phyloP scores from a whole-genome alignment of 352 stramenopile genomes.

The Phytophthora niederhauseri region DNA sequence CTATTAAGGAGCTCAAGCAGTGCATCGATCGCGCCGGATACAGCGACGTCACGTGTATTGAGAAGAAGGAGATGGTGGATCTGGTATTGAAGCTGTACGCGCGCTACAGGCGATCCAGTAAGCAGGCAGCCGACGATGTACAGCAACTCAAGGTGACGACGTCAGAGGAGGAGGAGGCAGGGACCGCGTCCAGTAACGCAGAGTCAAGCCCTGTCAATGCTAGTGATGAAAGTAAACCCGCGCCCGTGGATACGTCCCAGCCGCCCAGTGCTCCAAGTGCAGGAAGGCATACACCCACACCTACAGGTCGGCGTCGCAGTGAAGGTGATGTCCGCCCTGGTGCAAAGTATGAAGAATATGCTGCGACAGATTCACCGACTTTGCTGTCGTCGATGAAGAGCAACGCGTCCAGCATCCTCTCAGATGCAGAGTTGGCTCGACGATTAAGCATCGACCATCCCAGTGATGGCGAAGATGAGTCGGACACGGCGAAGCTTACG shows the following conservation, averaged over 20 bases:
- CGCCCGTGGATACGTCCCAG: slow-evolving; percentile 16
- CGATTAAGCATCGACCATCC: slow-evolving; percentile 49
- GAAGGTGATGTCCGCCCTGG: slow-evolving; percentile 31
- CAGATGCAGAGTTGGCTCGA: slow-evolving; percentile 55
- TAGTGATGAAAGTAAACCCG: slow-evolving; percentile 15
- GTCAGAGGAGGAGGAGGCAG: slow-evolving; percentile 16
- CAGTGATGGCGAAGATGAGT: slow-evolving; percentile 51
- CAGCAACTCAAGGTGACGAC: slow-evolving; percentile 10
- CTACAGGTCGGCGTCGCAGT: slow-evolving; percentile 31
- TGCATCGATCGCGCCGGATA: slow-evolving; percentile 74
- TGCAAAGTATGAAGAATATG: slow-evolving; percentile 2
- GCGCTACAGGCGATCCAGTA: slow-evolving; percentile 63
- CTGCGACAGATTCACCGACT: slow-evolving; percentile 15
- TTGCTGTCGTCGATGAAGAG: slow-evolving; percentile 47
- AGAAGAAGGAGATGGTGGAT: slow-evolving; percentile 85
- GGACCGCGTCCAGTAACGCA: slow-evolving; percentile 8
- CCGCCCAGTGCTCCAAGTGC: neutral
- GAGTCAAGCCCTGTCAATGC: neutral
- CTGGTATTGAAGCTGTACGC: slow-evolving; percentile 83
- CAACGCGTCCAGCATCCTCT: slow-evolving; percentile 55
- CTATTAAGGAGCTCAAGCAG: slow-evolving; percentile 81
- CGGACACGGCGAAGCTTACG: slow-evolving; percentile 18
- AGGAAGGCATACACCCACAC: slow-evolving; percentile 20
- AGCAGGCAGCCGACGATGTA: slow-evolving; percentile 41
- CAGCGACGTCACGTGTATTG: slow-evolving; percentile 73